These are phyloP conservation scores for Cardamine chenopodiifolia DNA, from an alignment of 345 rosid species.

Conservation along the genomic window DNA sequence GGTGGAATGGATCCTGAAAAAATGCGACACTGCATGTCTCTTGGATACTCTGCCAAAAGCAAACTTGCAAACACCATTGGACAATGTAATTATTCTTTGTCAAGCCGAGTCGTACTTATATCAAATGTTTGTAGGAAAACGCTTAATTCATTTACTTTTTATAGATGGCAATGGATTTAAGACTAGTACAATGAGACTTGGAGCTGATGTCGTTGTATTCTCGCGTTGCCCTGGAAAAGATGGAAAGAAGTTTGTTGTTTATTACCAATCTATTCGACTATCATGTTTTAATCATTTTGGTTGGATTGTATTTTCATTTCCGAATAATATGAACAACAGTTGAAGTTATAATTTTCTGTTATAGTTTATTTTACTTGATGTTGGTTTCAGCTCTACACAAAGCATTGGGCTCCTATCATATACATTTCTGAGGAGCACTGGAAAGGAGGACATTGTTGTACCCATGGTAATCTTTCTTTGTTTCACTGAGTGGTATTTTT, in stretches of 20 bases:
- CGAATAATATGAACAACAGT: background rate
- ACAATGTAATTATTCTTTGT: constrained; percentile 58
- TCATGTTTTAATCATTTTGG: background rate
- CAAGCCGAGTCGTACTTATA: background rate
- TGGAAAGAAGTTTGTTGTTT: constrained; percentile 61
- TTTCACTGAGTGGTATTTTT: constrained; percentile 15
- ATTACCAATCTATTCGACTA: background rate
- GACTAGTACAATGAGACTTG: constrained; percentile 99
- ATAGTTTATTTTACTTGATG: constrained; percentile 35
- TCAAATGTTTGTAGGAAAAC: constrained; percentile 1
- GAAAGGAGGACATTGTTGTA: constrained; percentile 90
- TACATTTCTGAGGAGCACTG: constrained; percentile 88
- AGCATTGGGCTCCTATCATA: constrained; percentile 93
- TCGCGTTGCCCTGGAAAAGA: constrained; percentile 68
- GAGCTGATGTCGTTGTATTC: constrained; percentile 98
- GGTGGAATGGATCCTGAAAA: constrained; percentile 96
- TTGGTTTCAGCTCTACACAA: constrained; percentile 69
- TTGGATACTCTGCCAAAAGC: constrained; percentile 94
- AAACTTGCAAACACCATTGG: constrained; percentile 81
- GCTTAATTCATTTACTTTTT: background rate
- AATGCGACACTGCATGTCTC: constrained; percentile 85
- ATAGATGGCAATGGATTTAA: constrained; percentile 97
- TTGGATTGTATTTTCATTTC: constrained; percentile 1
- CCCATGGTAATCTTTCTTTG: constrained; percentile 73
- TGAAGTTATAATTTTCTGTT: background rate